phyloP scores from a whole-genome alignment of 345 rosid genomes.

The Brassica carinata region DNA sequence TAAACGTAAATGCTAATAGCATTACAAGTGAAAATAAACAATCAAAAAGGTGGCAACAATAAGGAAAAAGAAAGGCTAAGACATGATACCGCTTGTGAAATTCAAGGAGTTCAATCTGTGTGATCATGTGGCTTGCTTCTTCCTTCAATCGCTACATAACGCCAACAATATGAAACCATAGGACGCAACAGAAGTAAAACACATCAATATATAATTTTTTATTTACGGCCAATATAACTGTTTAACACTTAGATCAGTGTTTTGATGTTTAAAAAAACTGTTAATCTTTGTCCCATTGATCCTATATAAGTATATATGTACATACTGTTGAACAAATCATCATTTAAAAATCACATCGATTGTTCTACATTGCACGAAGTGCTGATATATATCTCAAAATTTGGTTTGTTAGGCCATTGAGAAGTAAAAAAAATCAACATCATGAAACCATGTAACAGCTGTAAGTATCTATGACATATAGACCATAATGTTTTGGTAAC shows the following conservation, averaged over 20 bases:
- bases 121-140: conserved; percentile 51
- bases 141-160: conserved; percentile 54
- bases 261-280: background rate
- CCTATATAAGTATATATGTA: background rate
- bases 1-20: background rate
- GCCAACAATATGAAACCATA: conserved; percentile 3
- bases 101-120: conserved; percentile 63
- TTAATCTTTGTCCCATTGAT: conserved; percentile 7
- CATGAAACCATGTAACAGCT: background rate
- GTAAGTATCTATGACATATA: conserved; percentile 1
- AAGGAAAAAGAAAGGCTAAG: background rate
- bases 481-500: background rate
- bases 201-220: background rate
- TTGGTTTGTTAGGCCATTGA: conserved; percentile 5
- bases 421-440: conserved; percentile 9
- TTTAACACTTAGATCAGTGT: background rate
- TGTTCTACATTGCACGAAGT: background rate
- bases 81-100: conserved; percentile 51
- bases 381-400: conserved; percentile 1
- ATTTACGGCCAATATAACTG: background rate
- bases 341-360: background rate
- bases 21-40: background rate
- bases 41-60: background rate
- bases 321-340: background rate
- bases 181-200: background rate